Evolutionary conservation across 2,329 filamentous ascomycete genomes (phyloP), one percentile per base, ranked within the genome.

Genomic region (Trichoderma brevicompactum): DNA sequence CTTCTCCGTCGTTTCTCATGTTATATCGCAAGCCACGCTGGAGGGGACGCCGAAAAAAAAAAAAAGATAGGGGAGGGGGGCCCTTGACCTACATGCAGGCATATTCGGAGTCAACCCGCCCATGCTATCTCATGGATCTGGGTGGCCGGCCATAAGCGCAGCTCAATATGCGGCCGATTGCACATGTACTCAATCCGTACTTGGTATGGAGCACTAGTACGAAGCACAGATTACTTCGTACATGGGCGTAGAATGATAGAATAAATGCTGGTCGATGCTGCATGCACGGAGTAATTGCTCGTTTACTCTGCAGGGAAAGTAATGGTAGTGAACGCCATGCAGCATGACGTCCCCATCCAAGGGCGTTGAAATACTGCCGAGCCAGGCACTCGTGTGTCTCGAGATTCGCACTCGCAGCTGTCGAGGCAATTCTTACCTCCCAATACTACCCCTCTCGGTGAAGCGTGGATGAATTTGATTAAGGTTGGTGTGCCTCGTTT

Each of bases 401-500:
- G 15, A 59, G 62, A 65, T 49, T 50, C 36, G 54, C 53, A 53
- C 40, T 59, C 28, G 53, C 53, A 43, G 53, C 54, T 36, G 32
- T 52, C 53, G 54, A 65, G 50, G 44, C 44, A 52, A 44, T 52
- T 59, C 53, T 64, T 65, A 61, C 50, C 55, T 56, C 43, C 49
- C 56, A 59, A 48, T 52, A 49, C 34, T 61, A 60, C 56, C 64
- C 40, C 48, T 50, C 64, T 60, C 49, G 56, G 58, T 55, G 52
- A 64, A 52, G 23, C 34, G 44, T 58, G 23, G 46, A 48, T 36
- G 53, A 40, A 12, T 56, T 44, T 49, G 52, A 50, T 49, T 40
- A 59, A 56, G 28, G 38, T 65, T 53, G 44, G 55, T 65, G 64
- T 61, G 56, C 41, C 49, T 65, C 64, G 40, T 55, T 40, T 17